Evolutionary conservation across 2,329 filamentous ascomycete genomes (phyloP).

Genomic region (Fusarium nanum): DNA sequence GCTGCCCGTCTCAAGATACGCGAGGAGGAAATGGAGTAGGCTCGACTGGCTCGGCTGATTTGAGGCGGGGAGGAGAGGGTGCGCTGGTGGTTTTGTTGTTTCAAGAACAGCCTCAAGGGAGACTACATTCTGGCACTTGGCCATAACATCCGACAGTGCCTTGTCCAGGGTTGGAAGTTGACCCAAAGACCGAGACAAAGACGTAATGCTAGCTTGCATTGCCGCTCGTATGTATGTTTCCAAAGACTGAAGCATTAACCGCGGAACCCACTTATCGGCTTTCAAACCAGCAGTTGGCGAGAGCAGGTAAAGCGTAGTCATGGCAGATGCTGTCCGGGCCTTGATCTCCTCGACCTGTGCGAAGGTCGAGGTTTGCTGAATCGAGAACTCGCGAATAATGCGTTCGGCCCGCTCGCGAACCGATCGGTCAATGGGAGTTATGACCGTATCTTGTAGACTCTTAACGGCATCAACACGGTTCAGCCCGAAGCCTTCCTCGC

Average conservation of each 20-base stretch:
- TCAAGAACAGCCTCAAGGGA: constrained; percentile 84
- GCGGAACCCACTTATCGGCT: constrained; percentile 70
- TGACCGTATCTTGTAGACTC: constrained; percentile 75
- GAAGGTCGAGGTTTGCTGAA: constrained; percentile 69
- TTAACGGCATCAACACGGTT: constrained; percentile 78
- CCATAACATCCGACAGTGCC: constrained; percentile 82
- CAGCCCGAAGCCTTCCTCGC: constrained; percentile 82
- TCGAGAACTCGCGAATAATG: constrained; percentile 84
- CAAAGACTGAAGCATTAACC: constrained; percentile 78
- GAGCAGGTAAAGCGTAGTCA: constrained; percentile 82
- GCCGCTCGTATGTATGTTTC: constrained; percentile 86
- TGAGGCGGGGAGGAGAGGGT: constrained; percentile 69
- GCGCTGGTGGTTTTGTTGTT: constrained; percentile 72
- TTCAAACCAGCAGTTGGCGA: constrained; percentile 71
- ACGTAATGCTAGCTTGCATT: constrained; percentile 80
- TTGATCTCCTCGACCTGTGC: constrained; percentile 79
- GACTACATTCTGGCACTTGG: constrained; percentile 90
- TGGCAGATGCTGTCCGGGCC: constrained; percentile 76
- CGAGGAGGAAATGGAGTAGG: constrained; percentile 78
- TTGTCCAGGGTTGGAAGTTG: constrained; percentile 85
- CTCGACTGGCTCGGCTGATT: constrained; percentile 54
- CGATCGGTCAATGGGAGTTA: constrained; percentile 77
- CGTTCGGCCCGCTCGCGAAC: constrained; percentile 81
- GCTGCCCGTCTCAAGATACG: constrained; percentile 86
- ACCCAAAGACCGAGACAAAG: constrained; percentile 79